A percentile compares a stretch with the other conserved stretches of the same genome.
phyloP scores from a whole-genome alignment of 2,329 filamentous ascomycete species.

The Cordyceps farinosa region DNA sequence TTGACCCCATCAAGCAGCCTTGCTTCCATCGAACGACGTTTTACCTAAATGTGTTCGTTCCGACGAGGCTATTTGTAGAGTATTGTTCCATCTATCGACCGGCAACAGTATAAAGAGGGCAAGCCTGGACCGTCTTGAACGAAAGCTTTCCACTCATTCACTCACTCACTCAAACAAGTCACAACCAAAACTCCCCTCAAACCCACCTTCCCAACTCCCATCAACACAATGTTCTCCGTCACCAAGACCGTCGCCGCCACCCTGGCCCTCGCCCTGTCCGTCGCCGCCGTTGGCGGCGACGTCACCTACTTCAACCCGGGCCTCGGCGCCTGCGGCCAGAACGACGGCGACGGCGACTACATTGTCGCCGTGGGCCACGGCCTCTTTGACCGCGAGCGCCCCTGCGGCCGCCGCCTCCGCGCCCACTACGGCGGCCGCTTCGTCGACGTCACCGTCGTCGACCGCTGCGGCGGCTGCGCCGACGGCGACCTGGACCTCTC shows the following conservation, averaged over 20 bases:
- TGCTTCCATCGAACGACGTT: background rate
- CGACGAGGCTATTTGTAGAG: background rate
- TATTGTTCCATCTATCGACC: background rate
- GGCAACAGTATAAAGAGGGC: background rate
- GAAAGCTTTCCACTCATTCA: no score
- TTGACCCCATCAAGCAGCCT: background rate
- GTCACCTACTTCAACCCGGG: conserved; percentile 57
- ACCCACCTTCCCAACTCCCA: background rate
- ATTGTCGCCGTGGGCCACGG: conserved; percentile 65
- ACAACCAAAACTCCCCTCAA: background rate
- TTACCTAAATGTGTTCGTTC: no score
- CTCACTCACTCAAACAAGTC: no score
- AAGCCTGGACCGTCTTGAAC: no score
- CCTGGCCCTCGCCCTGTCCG: conserved; percentile 16
- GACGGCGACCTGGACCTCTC: conserved; percentile 48
- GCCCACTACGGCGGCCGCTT: conserved; percentile 46
- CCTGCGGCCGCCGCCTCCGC: conserved; percentile 63
- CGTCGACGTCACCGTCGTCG: conserved; percentile 63
- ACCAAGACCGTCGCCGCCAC: conserved; percentile 21
- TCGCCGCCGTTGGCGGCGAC: conserved; percentile 13
- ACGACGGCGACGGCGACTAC: conserved; percentile 49
- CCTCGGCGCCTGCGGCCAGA: conserved; percentile 66
- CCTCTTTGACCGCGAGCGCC: conserved; percentile 59
- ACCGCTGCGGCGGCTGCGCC: conserved; percentile 56
- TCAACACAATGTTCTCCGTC: conserved; percentile 24